Evolutionary conservation across 2,329 filamentous ascomycete species (phyloP), one percentile per base, ranked within the genome.

Genomic region (Apiospora rasikravindrae): DNA sequence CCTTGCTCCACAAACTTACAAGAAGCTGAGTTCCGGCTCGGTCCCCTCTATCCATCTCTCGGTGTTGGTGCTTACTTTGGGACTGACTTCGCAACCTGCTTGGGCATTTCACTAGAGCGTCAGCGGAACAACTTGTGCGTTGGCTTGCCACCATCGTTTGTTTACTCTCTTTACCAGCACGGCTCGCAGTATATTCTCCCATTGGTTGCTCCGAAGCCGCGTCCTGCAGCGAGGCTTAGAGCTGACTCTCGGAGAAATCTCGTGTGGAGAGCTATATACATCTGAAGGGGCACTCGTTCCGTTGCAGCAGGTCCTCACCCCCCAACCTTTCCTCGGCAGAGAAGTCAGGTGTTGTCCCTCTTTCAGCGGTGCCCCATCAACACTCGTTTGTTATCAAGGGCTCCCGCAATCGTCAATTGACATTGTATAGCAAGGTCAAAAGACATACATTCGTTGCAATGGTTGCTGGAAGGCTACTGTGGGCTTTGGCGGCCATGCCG

Each of bases 401-500:
- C 22, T 40, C 22, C 11, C 33, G 57, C 29, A 64, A 64, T 40
- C 10, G 4, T 2, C 57, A 64, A 64, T 61, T 61, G 53, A 29
- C 22, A 14, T 64, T 64, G 57, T 14, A 13, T 3, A n/a, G 13
- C 57, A 64, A 40, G 2, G 57, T 40, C 57, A n/a, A 64, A n/a
- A 64, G 10, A 22, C 33, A 64, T 64, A 64, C 57, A 40, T 40
- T 64, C 57, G 57, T 64, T 64, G 57, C 57, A 29, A 64, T 64
- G 57, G 57, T 64, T 64, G 57, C 57, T 42, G 47, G 70, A 61
- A 73, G 68, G 40, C 72, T 70, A 40, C 61, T 79, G 16, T 75
- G 73, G 71, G 76, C 73, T 69, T 72, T 77, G 57, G 74, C 73
- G 70, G 75, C 74, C 71, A 64, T 78, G 42, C 75, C 73, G 37